A percentile compares a stretch with the other conserved stretches of the same genome.
phyloP scores from a whole-genome alignment of 73 alveolate species.

The Symbiodinium pilosum region DNA sequence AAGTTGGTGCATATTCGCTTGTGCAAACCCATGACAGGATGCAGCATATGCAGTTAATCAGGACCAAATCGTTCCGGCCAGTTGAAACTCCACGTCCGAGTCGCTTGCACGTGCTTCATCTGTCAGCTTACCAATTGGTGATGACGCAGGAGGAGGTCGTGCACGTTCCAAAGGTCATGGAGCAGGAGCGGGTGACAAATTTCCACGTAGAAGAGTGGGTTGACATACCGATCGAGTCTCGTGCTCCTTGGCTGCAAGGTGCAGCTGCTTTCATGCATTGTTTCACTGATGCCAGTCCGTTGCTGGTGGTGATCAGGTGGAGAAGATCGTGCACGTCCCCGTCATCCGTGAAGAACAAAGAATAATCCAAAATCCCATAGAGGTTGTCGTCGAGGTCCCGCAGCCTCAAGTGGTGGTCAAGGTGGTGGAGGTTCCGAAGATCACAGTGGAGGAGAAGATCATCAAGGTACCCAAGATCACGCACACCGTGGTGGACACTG shows the following conservation, averaged over 20 bases:
- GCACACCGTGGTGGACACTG: conserved; percentile 17
- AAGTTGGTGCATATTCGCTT: no score
- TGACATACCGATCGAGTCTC: conserved; percentile 7
- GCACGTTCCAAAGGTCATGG: neutral
- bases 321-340: conserved; percentile 11
- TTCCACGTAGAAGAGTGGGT: neutral
- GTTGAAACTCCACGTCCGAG: no score
- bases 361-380: neutral
- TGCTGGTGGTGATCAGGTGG: neutral
- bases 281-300: no score
- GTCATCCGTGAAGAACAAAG: conserved; percentile 5
- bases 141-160: conserved; percentile 7
- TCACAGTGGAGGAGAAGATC: conserved; percentile 4
- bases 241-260: neutral
- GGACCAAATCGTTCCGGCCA: no score
- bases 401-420: conserved; percentile 16
- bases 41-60: no score
- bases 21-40: no score
- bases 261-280: neutral
- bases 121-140: no score
- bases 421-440: conserved; percentile 20
- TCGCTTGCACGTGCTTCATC: no score
- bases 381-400: neutral
- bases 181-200: neutral
- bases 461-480: conserved; percentile 4